Evolutionary conservation across 805 yeast species (phyloP).

Genomic region (Diddensiella transvaalensis): DNA sequence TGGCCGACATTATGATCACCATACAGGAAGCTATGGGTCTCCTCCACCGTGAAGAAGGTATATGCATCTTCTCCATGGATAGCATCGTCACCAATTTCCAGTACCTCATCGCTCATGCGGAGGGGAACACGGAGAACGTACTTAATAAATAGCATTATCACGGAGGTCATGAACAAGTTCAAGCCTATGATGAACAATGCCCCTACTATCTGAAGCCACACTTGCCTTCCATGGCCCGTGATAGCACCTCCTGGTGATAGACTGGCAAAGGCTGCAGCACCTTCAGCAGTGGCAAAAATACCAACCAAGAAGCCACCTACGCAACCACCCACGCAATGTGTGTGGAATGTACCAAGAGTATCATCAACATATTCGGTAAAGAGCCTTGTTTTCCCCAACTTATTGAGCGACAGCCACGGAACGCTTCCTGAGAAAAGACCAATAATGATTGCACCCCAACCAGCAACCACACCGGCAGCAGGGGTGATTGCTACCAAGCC

Average conservation of each 20-base stretch:
- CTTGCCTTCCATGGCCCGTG: constrained; percentile 9
- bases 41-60: constrained; percentile 4
- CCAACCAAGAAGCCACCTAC: constrained; percentile 8
- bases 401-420: constrained; percentile 9
- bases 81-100: constrained; percentile 9
- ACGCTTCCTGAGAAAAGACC: constrained; percentile 6
- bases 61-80: constrained; percentile 11
- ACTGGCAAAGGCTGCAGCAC: constrained; percentile 5
- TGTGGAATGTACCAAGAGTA: constrained; percentile 9
- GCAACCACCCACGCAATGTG: constrained; percentile 7
- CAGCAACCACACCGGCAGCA: constrained; percentile 14
- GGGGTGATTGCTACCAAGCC: constrained; percentile 18
- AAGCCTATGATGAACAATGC: constrained; percentile 8
- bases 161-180: constrained; percentile 6
- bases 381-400: constrained; percentile 3
- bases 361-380: constrained; percentile 5
- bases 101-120: constrained; percentile 6
- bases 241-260: constrained; percentile 9
- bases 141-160: constrained; percentile 8
- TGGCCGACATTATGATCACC: constrained; percentile 5
- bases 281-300: constrained; percentile 9
- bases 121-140: constrained; percentile 7
- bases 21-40: constrained; percentile 6
- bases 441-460: constrained; percentile 8
- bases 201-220: constrained; percentile 9